Conservation (phyloP, 2,329 filamentous ascomycete species). For the Trichoderma lentiforme region DNA sequence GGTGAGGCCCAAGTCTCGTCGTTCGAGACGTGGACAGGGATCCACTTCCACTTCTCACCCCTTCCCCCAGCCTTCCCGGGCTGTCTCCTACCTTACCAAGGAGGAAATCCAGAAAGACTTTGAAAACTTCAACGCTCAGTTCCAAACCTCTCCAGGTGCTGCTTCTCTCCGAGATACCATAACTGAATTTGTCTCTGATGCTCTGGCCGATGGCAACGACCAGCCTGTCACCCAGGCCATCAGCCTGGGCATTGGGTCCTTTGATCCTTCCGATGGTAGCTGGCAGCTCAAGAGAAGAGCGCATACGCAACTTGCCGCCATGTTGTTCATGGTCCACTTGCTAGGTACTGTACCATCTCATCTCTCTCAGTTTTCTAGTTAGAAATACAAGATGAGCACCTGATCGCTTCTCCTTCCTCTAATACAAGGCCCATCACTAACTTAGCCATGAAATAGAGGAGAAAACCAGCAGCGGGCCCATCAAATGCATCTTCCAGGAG, state of each 20-base stretch:
- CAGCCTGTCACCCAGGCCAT: constrained; percentile 36
- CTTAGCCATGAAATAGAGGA: neutral
- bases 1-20: no score
- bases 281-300: constrained; percentile 44
- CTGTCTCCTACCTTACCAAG: neutral
- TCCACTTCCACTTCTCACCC: no score
- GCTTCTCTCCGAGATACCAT: neutral
- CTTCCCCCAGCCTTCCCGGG: neutral
- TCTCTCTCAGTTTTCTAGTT: neutral
- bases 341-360: constrained; percentile 39
- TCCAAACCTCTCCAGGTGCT: neutral
- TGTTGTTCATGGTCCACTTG: constrained; percentile 45
- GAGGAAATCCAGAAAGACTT: neutral
- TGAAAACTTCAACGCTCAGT: neutral
- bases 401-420: neutral
- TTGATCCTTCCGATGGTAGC: constrained; percentile 48
- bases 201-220: neutral
- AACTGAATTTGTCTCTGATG: no score
- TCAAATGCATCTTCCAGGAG: constrained; percentile 53
- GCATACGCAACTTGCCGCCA: constrained; percentile 50
- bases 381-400: neutral
- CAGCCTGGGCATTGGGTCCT: constrained; percentile 54
- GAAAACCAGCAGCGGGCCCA: fast-evolving
- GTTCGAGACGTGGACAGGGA: no score
- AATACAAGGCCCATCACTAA: neutral